Conservation (phyloP, 805 yeast species). For the Pichia exigua region DNA sequence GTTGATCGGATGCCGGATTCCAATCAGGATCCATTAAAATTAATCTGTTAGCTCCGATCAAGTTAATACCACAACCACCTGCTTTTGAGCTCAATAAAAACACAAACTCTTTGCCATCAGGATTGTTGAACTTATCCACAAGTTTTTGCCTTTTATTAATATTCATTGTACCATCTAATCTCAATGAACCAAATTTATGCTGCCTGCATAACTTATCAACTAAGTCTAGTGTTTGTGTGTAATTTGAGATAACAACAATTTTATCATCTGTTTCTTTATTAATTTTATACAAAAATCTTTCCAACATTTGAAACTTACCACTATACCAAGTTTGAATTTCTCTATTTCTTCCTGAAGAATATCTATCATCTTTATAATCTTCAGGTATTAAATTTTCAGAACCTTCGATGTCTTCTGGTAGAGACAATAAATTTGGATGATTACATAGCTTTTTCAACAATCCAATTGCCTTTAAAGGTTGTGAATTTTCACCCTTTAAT, state of each 20-base stretch:
- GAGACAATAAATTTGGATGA: constrained; percentile 78
- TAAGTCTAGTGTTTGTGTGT: constrained; percentile 88
- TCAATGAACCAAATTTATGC: constrained; percentile 63
- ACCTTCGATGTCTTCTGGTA: constrained; percentile 75
- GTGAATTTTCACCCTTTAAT: constrained; percentile 62
- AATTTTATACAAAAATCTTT: constrained; percentile 74
- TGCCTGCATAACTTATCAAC: constrained; percentile 79
- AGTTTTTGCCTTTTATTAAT: constrained; percentile 88
- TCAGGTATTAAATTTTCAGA: constrained; percentile 60
- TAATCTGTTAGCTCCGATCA: constrained; percentile 91
- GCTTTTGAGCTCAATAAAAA: constrained; percentile 91
- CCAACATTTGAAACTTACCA: constrained; percentile 80
- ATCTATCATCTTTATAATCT: constrained; percentile 49
- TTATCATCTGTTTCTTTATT: constrained; percentile 82
- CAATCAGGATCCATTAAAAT: constrained; percentile 87
- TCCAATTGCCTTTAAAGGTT: constrained; percentile 86
- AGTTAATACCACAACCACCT: constrained; percentile 97
- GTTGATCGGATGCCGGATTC: constrained; percentile 99
- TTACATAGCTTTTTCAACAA: constrained; percentile 83
- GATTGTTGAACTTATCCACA: constrained; percentile 84
- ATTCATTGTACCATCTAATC: constrained; percentile 89
- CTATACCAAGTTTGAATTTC: constrained; percentile 76
- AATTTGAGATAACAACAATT: constrained; percentile 89
- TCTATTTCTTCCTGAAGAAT: constrained; percentile 46
- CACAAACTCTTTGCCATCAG: constrained; percentile 79